Evolutionary conservation across 805 yeast genomes (phyloP), one percentile per base, ranked within the genome.

Genomic region (Monosporozyma siamensis): DNA sequence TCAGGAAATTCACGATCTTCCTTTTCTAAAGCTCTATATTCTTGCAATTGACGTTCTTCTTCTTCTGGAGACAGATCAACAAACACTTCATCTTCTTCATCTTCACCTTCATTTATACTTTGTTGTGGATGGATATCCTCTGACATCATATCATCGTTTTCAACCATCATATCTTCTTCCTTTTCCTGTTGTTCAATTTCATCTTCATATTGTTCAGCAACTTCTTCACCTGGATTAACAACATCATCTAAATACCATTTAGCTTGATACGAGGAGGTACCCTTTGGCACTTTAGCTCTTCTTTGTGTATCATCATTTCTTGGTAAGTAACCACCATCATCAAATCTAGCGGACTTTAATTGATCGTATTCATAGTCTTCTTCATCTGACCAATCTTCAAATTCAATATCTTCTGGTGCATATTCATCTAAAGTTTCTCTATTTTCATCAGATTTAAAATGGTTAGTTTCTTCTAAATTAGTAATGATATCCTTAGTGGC

Each of bases 1-100:
- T 92, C 99, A 0, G 97, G 97, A 70, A 88, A 92, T 54, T 89
- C 95, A 27, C 77, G 72, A 59, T 87, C 97, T 43, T 89, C 97
- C 46, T 75, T 74, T 50, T 79, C 95, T 48, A 76, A 63, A 31
- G 70, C 70, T 52, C 92, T 76, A 66, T 71, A 88, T 53, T 72
- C 74, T 44, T 72, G 67, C 48, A 87, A 69, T 63, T 89, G 96
- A 53, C 78, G 74, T 46, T 77, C 78, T 60, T 86, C 96, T 53
- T 87, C 96, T 53, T 85, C 95, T 26, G 81, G 78, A 1, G 82
- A 68, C 40, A 87, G 65, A 29, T 87, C 95, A 42, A 78, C 78
- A 56, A 78, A 80, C 69, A 72, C 70, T 48, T 81, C 90, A 34
- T 66, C 67, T 3, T 51, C 69, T 22, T 67, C 74, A 36, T 72